These are phyloP conservation scores for Voacanga thouarsii DNA, from an alignment of 257 asterid genomes.

Conservation along the genomic window DNA sequence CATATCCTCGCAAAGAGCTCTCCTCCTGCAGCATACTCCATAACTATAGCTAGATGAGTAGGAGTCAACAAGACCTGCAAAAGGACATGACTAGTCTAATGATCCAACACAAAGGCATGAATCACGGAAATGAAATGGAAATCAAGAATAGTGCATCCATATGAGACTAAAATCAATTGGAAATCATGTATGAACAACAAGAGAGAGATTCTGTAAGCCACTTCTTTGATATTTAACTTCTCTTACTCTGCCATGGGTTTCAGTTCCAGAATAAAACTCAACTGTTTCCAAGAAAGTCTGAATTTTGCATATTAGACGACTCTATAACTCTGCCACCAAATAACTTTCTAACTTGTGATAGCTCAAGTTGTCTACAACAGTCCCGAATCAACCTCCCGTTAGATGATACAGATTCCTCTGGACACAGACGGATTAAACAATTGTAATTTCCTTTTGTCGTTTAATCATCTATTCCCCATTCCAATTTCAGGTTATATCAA, in stretches of 20 bases:
- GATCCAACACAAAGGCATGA: not conserved
- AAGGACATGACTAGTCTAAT: not conserved
- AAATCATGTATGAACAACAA: not conserved
- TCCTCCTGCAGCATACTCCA: slow-evolving; percentile 53
- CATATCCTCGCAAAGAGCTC: slow-evolving; percentile 43
- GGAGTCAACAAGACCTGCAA: slow-evolving; percentile 42
- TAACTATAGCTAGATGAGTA: slow-evolving; percentile 44
- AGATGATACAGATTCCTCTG: not conserved
- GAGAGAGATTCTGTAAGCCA: not conserved
- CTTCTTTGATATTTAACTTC: not conserved
- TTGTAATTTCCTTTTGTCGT: not conserved
- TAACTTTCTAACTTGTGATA: not conserved
- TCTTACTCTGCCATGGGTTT: not conserved
- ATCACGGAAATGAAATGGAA: slow-evolving; percentile 2
- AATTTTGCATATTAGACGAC: not conserved
- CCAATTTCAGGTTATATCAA: not conserved
- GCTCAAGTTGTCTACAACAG: not conserved
- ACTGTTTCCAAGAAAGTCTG: not conserved
- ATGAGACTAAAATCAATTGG: not conserved
- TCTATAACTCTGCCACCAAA: not conserved
- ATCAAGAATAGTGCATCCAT: not conserved
- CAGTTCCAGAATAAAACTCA: not conserved
- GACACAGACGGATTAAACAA: not conserved
- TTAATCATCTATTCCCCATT: not conserved
- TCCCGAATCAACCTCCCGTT: not conserved